These are phyloP conservation scores for Acarospora socialis DNA, from an alignment of 2,329 filamentous ascomycete species.

Conservation along the genomic window DNA sequence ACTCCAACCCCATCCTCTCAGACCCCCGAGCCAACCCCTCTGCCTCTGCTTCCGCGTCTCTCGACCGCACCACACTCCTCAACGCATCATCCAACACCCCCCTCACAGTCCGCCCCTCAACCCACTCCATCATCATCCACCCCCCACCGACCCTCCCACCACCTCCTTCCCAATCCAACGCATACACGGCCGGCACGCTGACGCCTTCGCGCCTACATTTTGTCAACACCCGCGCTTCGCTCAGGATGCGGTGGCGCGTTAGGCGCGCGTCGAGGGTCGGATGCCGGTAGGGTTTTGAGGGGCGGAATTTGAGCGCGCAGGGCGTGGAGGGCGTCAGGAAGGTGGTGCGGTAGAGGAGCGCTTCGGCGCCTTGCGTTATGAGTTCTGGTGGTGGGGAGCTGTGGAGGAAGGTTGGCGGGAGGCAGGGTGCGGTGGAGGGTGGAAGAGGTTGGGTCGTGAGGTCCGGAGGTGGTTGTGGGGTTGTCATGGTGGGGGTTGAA, in stretches of 20 bases:
- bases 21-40: conserved; percentile 18
- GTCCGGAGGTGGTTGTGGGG: background rate
- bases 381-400: conserved; percentile 50
- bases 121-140: conserved; percentile 77
- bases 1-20: conserved; percentile 18
- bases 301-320: conserved; percentile 81
- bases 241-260: conserved; percentile 72
- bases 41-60: conserved; percentile 14
- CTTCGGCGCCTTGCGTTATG: conserved; percentile 89
- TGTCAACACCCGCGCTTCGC: conserved; percentile 74
- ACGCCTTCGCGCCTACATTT: conserved; percentile 69
- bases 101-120: conserved; percentile 58
- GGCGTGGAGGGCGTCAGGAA: conserved; percentile 56
- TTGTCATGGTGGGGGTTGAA: background rate
- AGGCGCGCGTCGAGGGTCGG: conserved; percentile 75
- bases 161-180: conserved; percentile 41
- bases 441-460: background rate
- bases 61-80: conserved; percentile 25
- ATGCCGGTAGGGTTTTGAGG: conserved; percentile 82
- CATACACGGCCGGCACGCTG: conserved; percentile 67
- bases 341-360: conserved; percentile 75
- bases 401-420: conserved; percentile 52
- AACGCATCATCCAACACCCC: conserved; percentile 57
- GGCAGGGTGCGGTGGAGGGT: conserved; percentile 24
- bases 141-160: conserved; percentile 41